Evolutionary conservation across 2,329 filamentous ascomycete genomes (phyloP).

Genomic region (Ramichloridium luteum): DNA sequence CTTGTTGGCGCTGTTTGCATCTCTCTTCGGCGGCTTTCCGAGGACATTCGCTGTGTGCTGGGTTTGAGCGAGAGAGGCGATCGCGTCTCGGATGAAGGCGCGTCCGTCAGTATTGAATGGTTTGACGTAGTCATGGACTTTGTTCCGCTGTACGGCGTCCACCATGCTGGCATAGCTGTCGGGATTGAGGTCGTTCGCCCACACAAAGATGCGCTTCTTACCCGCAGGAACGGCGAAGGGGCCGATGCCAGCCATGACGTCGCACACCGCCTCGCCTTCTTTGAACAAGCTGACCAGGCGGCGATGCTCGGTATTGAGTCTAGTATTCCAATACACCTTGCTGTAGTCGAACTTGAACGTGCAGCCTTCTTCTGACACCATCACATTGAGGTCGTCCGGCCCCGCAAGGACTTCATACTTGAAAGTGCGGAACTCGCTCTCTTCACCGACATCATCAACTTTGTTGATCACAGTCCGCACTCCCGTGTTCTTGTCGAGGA

Average conservation of each 20-base stretch:
- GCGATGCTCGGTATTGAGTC: conserved; percentile 79
- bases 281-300: conserved; percentile 64
- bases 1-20: not conserved
- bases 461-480: conserved; percentile 94
- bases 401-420: conserved; percentile 81
- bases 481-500: conserved; percentile 76
- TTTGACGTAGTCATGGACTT: conserved; percentile 59
- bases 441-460: conserved; percentile 70
- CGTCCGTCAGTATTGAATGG: conserved; percentile 74
- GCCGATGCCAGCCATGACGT: conserved; percentile 95
- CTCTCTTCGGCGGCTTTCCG: conserved; percentile 18
- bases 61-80: conserved; percentile 42
- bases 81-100: conserved; percentile 62
- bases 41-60: conserved; percentile 39
- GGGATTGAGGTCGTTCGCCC: conserved; percentile 94
- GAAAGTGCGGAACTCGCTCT: conserved; percentile 84
- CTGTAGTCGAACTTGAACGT: conserved; percentile 87
- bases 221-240: conserved; percentile 89
- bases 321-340: conserved; percentile 96
- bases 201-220: conserved; percentile 81
- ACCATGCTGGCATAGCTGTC: conserved; percentile 65
- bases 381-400: conserved; percentile 69
- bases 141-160: conserved; percentile 63
- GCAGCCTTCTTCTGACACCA: conserved; percentile 70
- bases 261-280: conserved; percentile 79